A percentile compares a stretch with the other conserved stretches of the same genome.
Evolutionary conservation across 495 filamentous ascomycete species (phyloP).

Genomic region (Jackrogersella multiformis): DNA sequence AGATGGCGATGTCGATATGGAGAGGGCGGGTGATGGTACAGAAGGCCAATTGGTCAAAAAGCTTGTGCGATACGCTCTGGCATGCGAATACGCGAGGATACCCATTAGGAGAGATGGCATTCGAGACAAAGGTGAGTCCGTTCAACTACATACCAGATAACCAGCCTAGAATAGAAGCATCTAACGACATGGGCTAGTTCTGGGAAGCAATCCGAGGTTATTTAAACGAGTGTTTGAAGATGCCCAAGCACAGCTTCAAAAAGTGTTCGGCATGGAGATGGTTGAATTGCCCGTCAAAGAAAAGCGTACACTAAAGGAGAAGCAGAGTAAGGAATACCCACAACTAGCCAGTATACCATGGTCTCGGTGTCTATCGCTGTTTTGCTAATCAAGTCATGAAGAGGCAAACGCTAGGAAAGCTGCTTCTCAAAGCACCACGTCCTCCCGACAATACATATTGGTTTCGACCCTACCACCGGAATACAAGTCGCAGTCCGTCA

Average conservation of each 20-base stretch:
- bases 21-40: conserved; percentile 42
- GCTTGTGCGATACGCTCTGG: conserved; percentile 85
- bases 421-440: conserved; percentile 52
- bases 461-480: conserved; percentile 70
- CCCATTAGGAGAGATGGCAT: conserved; percentile 83
- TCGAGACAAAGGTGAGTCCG: conserved; percentile 67
- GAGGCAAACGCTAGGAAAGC: conserved; percentile 53
- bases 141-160: not conserved
- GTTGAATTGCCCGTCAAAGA: conserved; percentile 80
- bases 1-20: conserved; percentile 53
- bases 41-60: conserved; percentile 83
- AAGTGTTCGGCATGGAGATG: conserved; percentile 86
- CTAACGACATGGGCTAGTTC: conserved; percentile 51
- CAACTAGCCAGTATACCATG: conserved; percentile 7
- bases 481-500: conserved; percentile 71
- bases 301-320: conserved; percentile 78
- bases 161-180: too few species aligned
- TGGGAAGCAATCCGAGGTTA: conserved; percentile 62
- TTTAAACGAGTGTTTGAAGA: conserved; percentile 75
- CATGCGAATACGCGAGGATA: conserved; percentile 85
- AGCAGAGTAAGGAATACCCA: conserved; percentile 64
- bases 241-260: conserved; percentile 70
- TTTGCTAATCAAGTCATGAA: conserved; percentile 32
- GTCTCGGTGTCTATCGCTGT: conserved; percentile 11
- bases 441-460: conserved; percentile 79